phyloP scores from a whole-genome alignment of 352 stramenopile genomes.

The Blastocystis hominis region DNA sequence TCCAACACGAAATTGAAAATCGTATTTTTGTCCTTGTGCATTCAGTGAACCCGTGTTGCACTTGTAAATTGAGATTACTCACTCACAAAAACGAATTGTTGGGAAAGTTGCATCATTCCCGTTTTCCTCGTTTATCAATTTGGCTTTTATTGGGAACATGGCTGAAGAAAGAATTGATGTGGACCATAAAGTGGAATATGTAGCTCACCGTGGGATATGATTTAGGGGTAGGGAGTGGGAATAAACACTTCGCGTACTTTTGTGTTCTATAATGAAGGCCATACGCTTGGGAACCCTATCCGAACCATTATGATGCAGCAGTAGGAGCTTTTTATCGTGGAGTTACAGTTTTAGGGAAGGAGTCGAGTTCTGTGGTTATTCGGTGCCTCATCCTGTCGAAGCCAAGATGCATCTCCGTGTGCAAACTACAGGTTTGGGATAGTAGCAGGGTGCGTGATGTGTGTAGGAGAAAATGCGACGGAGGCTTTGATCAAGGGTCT shows the following conservation, averaged over 20 bases:
- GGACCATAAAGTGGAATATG: conserved; percentile 52
- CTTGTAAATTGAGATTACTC: no score
- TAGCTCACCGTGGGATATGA: background rate
- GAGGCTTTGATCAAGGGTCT: conserved; percentile 31
- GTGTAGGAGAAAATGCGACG: conserved; percentile 42
- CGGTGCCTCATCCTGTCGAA: conserved; percentile 56
- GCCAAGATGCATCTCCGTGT: conserved; percentile 57
- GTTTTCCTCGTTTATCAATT: background rate
- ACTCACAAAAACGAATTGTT: background rate
- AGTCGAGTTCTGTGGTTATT: conserved; percentile 56
- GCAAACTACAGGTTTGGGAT: conserved; percentile 29
- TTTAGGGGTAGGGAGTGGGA: conserved; percentile 34
- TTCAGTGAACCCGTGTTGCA: background rate
- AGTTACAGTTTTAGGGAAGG: background rate
- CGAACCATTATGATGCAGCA: conserved; percentile 58
- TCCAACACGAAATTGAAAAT: background rate
- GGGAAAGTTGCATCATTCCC: background rate
- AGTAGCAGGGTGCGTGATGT: background rate
- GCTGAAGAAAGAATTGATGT: conserved; percentile 44
- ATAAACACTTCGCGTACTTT: conserved; percentile 19
- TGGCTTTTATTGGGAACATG: background rate
- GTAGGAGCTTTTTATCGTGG: background rate
- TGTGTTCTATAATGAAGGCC: conserved; percentile 59
- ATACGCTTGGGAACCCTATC: conserved; percentile 46
- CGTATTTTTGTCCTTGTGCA: background rate